Evolutionary conservation across 805 yeast genomes (phyloP).

Genomic region (Yamadazyma scolyti): DNA sequence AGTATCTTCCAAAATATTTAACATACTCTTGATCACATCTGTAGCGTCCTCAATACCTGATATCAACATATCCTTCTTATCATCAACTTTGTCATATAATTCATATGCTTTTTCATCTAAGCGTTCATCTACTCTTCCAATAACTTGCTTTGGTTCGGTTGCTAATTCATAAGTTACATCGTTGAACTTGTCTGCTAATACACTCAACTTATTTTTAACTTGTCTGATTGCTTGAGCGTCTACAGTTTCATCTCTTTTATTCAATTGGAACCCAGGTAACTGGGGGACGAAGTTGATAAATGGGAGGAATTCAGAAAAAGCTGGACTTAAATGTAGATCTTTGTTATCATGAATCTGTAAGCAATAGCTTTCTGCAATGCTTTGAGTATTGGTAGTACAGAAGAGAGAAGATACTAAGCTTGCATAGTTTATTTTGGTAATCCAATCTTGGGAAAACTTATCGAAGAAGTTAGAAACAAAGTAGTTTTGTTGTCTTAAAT

Average conservation of each 20-base stretch:
- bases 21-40: slow-evolving; percentile 4
- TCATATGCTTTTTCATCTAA: slow-evolving; percentile 15
- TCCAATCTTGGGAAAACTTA: slow-evolving; percentile 39
- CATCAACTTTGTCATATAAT: slow-evolving; percentile 12
- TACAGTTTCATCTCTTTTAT: slow-evolving; percentile 4
- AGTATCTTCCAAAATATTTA: slow-evolving; percentile 1
- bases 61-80: slow-evolving; percentile 7
- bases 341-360: slow-evolving; percentile 29
- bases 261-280: not conserved
- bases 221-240: slow-evolving; percentile 21
- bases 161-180: slow-evolving; percentile 18
- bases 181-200: slow-evolving; percentile 12
- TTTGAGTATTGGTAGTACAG: slow-evolving; percentile 32
- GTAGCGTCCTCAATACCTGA: slow-evolving; percentile 3
- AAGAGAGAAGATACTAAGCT: slow-evolving; percentile 39
- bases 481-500: slow-evolving; percentile 10
- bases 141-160: slow-evolving; percentile 16
- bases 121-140: slow-evolving; percentile 16
- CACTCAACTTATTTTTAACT: slow-evolving; percentile 14
- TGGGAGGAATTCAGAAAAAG: slow-evolving; percentile 8
- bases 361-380: slow-evolving; percentile 31
- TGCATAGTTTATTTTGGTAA: slow-evolving; percentile 22
- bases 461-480: slow-evolving; percentile 37
- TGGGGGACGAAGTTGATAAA: not conserved
- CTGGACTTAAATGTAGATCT: slow-evolving; percentile 22